These are phyloP conservation scores for Hypoxylon rubiginosum DNA, from an alignment of 2,329 filamentous ascomycete species.

Conservation along the genomic window DNA sequence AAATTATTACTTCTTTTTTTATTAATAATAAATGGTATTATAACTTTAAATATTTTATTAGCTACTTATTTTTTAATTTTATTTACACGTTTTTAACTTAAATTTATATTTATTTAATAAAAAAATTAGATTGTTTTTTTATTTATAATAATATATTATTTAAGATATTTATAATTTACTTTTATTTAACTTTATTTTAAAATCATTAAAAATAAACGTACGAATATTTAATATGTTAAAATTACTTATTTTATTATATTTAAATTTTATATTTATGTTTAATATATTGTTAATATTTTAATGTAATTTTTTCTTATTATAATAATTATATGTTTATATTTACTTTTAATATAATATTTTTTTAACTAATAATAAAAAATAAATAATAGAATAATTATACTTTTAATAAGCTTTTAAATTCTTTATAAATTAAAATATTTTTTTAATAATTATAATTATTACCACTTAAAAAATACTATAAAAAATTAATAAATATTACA, in stretches of 20 bases:
- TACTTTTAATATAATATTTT: neutral
- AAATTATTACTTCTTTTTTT: neutral
- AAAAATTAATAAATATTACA: neutral
- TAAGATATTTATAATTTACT: neutral
- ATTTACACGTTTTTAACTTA: neutral
- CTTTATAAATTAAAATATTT: neutral
- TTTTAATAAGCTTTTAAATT: neutral
- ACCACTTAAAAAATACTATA: neutral
- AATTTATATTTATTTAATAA: neutral
- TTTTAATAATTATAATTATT: neutral
- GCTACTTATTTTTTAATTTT: too few relatives aligned
- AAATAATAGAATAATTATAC: neutral
- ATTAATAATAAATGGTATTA: neutral
- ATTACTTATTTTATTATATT: neutral
- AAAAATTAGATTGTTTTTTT: neutral
- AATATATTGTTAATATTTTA: neutral
- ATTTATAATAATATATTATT: conserved; percentile 1
- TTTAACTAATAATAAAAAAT: neutral
- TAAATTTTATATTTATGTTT: neutral
- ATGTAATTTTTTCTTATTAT: neutral
- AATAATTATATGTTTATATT: neutral
- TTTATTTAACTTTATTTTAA: neutral
- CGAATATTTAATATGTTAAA: neutral
- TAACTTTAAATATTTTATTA: neutral
- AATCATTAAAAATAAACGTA: neutral